These are phyloP conservation scores for Trichosporon inkin DNA, from an alignment of 1,284 basidiomycete genomes.

Conservation along the genomic window DNA sequence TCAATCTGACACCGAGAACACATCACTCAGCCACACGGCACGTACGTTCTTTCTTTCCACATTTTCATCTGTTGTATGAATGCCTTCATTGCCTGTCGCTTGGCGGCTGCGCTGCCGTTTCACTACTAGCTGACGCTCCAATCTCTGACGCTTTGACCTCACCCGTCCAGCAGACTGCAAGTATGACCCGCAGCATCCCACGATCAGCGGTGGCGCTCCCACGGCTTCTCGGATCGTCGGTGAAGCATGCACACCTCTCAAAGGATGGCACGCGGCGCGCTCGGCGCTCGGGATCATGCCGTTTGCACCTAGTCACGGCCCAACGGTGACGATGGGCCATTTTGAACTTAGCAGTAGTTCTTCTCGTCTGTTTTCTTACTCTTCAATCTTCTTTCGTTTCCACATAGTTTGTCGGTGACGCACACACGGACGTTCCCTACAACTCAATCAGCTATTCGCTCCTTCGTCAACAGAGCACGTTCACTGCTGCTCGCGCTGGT, in stretches of 20 bases:
- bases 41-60: neutral
- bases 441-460: neutral
- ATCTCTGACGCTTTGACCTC: too few relatives aligned
- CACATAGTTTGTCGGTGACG: neutral
- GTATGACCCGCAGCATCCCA: neutral
- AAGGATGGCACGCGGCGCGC: neutral
- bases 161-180: neutral
- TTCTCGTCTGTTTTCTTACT: neutral
- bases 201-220: neutral
- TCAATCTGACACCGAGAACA: neutral
- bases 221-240: neutral
- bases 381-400: neutral
- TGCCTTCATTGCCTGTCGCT: slow-evolving; percentile 7
- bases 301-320: neutral
- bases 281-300: neutral
- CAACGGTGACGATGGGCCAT: neutral
- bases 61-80: slow-evolving; percentile 19
- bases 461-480: neutral
- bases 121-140: too few relatives aligned
- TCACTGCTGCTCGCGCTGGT: neutral
- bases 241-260: neutral
- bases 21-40: neutral
- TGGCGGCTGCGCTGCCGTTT: neutral
- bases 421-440: slow-evolving; percentile 3
- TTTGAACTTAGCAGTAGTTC: neutral